Conservation (phyloP, 768 basidiomycete genomes). For the Tephrocybe sp. region DNA sequence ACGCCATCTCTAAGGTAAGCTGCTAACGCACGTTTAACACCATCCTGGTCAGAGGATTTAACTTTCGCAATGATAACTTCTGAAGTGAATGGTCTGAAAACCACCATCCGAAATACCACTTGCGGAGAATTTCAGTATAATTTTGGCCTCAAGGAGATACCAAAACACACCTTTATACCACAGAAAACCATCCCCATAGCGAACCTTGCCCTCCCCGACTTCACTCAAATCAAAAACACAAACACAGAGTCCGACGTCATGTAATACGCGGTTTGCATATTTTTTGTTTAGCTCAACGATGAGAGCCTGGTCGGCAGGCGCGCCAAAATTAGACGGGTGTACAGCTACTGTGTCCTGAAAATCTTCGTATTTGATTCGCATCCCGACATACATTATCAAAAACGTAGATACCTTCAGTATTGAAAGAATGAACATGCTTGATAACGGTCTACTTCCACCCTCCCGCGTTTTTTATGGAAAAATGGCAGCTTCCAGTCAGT, state of each 20-base stretch:
- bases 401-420: slow-evolving; percentile 36
- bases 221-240: slow-evolving; percentile 86
- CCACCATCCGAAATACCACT: slow-evolving; percentile 89
- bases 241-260: slow-evolving; percentile 89
- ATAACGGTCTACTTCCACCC: no score
- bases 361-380: background rate
- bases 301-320: slow-evolving; percentile 76
- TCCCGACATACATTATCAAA: background rate
- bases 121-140: slow-evolving; percentile 4
- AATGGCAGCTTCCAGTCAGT: no score
- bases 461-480: no score
- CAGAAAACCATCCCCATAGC: slow-evolving; percentile 92
- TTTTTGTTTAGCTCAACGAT: slow-evolving; percentile 90
- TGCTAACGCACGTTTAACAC: slow-evolving; percentile 68
- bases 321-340: slow-evolving; percentile 83
- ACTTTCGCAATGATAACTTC: slow-evolving; percentile 92
- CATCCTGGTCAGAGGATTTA: slow-evolving; percentile 81
- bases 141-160: background rate
- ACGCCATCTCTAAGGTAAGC: background rate
- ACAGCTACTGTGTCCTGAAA: slow-evolving; percentile 86
- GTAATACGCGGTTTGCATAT: slow-evolving; percentile 89
- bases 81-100: slow-evolving; percentile 88
- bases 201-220: slow-evolving; percentile 87
- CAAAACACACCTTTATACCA: slow-evolving; percentile 82
- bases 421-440: slow-evolving; percentile 45